Conservation (phyloP, 257 asterid species). For the Haberlea rhodopensis region DNA sequence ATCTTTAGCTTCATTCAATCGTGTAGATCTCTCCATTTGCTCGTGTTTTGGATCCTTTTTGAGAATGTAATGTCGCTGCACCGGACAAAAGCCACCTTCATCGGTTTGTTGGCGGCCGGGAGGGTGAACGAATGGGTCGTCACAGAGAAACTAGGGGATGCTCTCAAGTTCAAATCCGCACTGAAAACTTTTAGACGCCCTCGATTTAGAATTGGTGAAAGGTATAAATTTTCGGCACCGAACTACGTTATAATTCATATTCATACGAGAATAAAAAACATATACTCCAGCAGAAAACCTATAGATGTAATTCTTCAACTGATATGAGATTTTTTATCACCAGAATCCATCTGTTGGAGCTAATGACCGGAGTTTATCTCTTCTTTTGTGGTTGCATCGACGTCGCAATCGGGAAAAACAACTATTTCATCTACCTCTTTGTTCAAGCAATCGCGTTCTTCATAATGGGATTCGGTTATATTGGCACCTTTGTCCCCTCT, state of each 20-base stretch:
- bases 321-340: not conserved
- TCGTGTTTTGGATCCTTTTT: slow-evolving; percentile 71
- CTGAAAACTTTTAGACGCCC: slow-evolving; percentile 31
- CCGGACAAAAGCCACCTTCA: slow-evolving; percentile 57
- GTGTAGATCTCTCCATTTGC: slow-evolving; percentile 56
- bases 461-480: slow-evolving; percentile 46
- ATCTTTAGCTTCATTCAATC: not conserved
- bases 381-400: slow-evolving; percentile 46
- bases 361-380: slow-evolving; percentile 39
- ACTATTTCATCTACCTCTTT: slow-evolving; percentile 44
- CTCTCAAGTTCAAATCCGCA: slow-evolving; percentile 39
- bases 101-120: slow-evolving; percentile 56
- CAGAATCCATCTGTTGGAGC: slow-evolving; percentile 45
- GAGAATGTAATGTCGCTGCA: slow-evolving; percentile 80
- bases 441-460: slow-evolving; percentile 49
- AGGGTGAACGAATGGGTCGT: slow-evolving; percentile 80
- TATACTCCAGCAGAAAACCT: too few species aligned
- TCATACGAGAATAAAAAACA: too few species aligned
- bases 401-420: slow-evolving; percentile 35
- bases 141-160: slow-evolving; percentile 73
- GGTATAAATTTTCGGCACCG: slow-evolving; percentile 32
- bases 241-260: not conserved
- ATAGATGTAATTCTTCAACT: not conserved
- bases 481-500: slow-evolving; percentile 40
- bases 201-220: slow-evolving; percentile 34